Base-by-base conservation (phyloP, 306 rosid species). In the Fragaria iinumae region DNA sequence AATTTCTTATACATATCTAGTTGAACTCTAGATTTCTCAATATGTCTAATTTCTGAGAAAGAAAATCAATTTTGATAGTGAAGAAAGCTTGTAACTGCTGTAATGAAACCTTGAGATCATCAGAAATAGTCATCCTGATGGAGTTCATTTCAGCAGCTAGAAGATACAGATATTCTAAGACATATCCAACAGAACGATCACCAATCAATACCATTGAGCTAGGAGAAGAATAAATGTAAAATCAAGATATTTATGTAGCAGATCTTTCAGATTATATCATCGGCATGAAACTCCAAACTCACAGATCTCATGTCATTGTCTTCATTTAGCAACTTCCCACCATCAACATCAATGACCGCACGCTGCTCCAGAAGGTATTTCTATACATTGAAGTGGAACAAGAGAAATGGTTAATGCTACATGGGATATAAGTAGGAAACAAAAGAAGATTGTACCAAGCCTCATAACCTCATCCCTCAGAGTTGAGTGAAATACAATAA, bases 241-340 rank as follows among this genome's bases (percentile, higher is more conserved):
- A 10, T 57, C 34, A 57, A 23, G 16, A 23, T 11, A 57, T 10
- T 11, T 1, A 23, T 57, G 12, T 63, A 25, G 11, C 67, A 29
- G 43, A 13, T 63, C 45, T 65, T 16, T 38, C 39, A 39, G 70
- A 8, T 20, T 36, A 36, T 38, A n/a, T 17, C 27, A 38, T 25
- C 14, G 67, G 38, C 76, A 69, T 67, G 65, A 76, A 71, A 75
- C 71, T 72, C 60, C 63, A 80, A 60, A 84, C 98, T 88, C 84
- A 95, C 98, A 74, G 97, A 90, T 95, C 97, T 89, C 59, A 90
- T 80, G 86, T 95, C 96, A 43, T 70, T 88, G 84, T 95, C 98
- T 87, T 95, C 98, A 74, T 95, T 95, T 69, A 95, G 81, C 80
- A 88, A 84, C 77, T 88, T 88, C 55, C 97, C 95, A 75, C 95